Evolutionary conservation across 2,329 filamentous ascomycete species (phyloP).

Genomic region (Clarireedia sp.): DNA sequence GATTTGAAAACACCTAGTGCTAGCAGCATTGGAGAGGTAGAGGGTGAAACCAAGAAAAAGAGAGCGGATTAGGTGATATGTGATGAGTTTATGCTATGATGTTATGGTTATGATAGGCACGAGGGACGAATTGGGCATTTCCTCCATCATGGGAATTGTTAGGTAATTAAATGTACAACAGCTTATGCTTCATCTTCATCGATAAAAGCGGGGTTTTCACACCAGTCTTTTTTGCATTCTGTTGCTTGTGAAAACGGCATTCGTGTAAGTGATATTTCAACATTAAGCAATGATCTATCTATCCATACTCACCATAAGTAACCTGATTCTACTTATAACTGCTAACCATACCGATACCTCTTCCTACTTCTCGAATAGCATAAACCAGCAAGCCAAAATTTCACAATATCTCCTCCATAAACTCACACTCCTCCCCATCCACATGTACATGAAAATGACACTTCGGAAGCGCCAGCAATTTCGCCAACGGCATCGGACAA

Average conservation of each 20-base stretch:
- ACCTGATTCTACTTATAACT: background rate
- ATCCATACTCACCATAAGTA: background rate
- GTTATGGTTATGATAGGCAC: slow-evolving; percentile 3
- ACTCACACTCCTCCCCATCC: background rate
- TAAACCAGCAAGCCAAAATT: background rate
- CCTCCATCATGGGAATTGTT: background rate
- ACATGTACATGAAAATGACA: background rate
- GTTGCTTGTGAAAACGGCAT: background rate
- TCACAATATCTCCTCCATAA: background rate
- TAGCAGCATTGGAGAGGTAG: slow-evolving; percentile 28
- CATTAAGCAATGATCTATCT: background rate
- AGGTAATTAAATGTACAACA: slow-evolving; percentile 2
- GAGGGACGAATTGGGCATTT: background rate
- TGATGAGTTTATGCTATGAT: slow-evolving; percentile 20
- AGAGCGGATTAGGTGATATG: slow-evolving; percentile 23
- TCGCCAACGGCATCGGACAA: background rate
- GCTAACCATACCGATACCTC: background rate
- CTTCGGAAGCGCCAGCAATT: background rate
- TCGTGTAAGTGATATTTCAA: background rate
- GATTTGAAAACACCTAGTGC: slow-evolving; percentile 30
- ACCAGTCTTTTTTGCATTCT: background rate
- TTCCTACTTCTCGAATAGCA: background rate
- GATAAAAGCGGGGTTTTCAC: background rate
- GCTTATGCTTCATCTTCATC: background rate
- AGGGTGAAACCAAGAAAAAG: slow-evolving; percentile 25